Evolutionary conservation across 2,329 filamentous ascomycete genomes (phyloP), one percentile per base, ranked within the genome.

Genomic region (Curvularia hawaiiensis): DNA sequence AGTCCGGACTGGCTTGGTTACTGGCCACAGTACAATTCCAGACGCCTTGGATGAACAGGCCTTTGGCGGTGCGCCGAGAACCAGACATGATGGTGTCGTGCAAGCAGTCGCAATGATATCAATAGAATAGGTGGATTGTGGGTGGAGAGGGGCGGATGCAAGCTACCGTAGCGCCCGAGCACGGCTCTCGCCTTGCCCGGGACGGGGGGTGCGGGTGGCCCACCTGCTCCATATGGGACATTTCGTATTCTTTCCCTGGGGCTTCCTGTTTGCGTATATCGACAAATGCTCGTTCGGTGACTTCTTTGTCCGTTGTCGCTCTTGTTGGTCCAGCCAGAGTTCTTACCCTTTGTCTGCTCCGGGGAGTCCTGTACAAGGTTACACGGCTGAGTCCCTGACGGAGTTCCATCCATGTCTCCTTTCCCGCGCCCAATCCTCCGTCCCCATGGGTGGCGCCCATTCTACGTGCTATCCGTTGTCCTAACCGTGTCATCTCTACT

Each of bases 1-100:
- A n/a, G n/a, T 26, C 43, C 10, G 8, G 43, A 47, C 33, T 33
- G 16, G 18, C 14, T 38, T 22, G 22, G 9, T 10, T 20, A 18
- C 50, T 31, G 16, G 24, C 30, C 45, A 18, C 33, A 63, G 51
- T 58, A 71, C 69, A 73, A 22, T 67, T 60, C 72, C 70, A 73
- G 20, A 65, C 59, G 16, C 68, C 67, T n/a, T 70, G 61, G 3
- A 61, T 22, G 31, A 73, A 68, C 24, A 62, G 51, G 10, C 68
- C 70, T 52, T 57, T 59, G 28, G 43, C 8, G 4, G n/a, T 58
- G 45, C 61, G 59, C 51, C 54, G 54, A 16, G 43, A 60, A 14
- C 35, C 54, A 48, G 68, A 67, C 68, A 73, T 73, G 47, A 22
- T 9, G 48, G 18, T 11, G 12, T 31, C 4, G 1, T 39, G 16